Conservation (phyloP, 768 basidiomycete genomes). For the Kwoniella newhampshirensis region DNA sequence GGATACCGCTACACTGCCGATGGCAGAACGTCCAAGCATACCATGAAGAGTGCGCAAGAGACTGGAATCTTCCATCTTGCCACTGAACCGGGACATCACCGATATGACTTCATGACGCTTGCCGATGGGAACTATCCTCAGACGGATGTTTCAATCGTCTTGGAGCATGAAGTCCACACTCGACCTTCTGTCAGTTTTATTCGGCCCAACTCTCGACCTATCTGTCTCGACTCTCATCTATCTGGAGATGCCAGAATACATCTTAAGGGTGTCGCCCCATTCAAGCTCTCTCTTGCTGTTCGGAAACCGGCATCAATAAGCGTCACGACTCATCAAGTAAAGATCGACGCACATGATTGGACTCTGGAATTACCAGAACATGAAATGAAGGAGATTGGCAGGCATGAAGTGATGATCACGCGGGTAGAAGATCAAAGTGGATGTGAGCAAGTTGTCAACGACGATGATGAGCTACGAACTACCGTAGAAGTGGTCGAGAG, state of each 20-base stretch:
- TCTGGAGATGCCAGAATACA: constrained; percentile 73
- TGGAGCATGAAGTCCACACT: constrained; percentile 80
- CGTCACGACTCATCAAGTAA: constrained; percentile 58
- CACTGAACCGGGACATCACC: constrained; percentile 71
- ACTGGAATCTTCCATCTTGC: constrained; percentile 56
- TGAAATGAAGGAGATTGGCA: constrained; percentile 73
- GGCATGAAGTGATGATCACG: constrained; percentile 75
- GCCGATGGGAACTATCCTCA: constrained; percentile 71
- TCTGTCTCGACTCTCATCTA: constrained; percentile 66
- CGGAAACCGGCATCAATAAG: constrained; percentile 72
- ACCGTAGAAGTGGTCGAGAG: constrained; percentile 89
- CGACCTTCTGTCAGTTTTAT: constrained; percentile 81
- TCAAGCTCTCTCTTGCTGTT: constrained; percentile 67
- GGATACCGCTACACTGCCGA: constrained; percentile 73
- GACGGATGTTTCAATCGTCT: constrained; percentile 57
- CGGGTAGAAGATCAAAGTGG: constrained; percentile 74
- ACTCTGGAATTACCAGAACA: constrained; percentile 67
- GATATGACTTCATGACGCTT: constrained; percentile 85
- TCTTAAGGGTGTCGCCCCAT: constrained; percentile 82
- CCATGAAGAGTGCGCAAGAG: constrained; percentile 40
- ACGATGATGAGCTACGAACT: constrained; percentile 57
- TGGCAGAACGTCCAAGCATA: constrained; percentile 28
- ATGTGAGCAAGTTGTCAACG: constrained; percentile 68
- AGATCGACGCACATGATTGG: constrained; percentile 59
- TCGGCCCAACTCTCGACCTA: constrained; percentile 65